Evolutionary conservation across 805 yeast species (phyloP), one percentile per base, ranked within the genome.

Genomic region (Wickerhamomyces chambardii): DNA sequence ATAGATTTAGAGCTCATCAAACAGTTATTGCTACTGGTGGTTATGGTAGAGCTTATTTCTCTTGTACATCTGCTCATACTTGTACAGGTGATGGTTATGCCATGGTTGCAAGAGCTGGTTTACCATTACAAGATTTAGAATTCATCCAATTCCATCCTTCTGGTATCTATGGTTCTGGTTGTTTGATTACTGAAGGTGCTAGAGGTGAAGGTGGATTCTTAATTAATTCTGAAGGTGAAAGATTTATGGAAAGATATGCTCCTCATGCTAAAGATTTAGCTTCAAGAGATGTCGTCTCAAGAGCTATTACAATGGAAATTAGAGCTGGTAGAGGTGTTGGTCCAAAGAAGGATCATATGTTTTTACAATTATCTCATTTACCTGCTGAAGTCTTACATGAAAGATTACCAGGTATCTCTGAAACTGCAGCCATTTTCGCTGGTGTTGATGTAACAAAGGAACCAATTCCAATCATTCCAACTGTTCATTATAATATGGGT

Each of bases 181-280:
- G 97, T 73, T 70, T 90, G 70, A 92, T 92, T 62, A 92, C 98
- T 38, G 98, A 92, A 68, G 98, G 98, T 70, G 95, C 97, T 48
- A 84, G 98, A 73, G 98, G 98, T 75, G 98, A 92, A 73, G 98
- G 98, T 78, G 98, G 98, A 46, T 92, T 76, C 75, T 72, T 90
- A 61, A 73, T 90, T 45, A 90, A 90, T 75, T 76, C 87, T 48
- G 95, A 92, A 68, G 98, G 98, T 74, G 98, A 90, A 71, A 81
- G 98, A 65, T 90, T 90, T 65, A 90, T 90, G 98, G 98, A 90
- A 73, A 82, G 98, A 66, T 90, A 90, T 59, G 98, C 98, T 38
- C 98, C 98, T 47, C 83, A 89, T 36, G 97, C 97, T 48, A 92
- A 90, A 72, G 98, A 90, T 68, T 73, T 90, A 63, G 98, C 98